Evolutionary conservation across 495 filamentous ascomycete species (phyloP).

Genomic region (Oleoguttula mirabilis): DNA sequence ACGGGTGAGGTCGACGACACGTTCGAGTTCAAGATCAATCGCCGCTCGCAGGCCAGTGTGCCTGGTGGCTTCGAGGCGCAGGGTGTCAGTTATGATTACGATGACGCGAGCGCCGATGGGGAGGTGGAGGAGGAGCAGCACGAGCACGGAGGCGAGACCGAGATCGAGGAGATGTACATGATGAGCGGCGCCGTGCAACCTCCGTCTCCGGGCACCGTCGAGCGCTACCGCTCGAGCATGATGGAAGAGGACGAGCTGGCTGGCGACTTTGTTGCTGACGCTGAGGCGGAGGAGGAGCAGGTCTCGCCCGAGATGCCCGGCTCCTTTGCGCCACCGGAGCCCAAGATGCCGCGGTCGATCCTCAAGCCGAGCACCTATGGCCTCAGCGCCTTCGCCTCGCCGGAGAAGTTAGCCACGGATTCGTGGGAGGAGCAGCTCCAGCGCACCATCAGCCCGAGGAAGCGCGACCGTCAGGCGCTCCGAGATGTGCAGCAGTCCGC

Average conservation of each 20-base stretch:
- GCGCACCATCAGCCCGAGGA: slow-evolving; percentile 80
- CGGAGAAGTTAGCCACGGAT: slow-evolving; percentile 36
- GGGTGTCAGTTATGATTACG: slow-evolving; percentile 8
- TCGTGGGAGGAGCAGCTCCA: slow-evolving; percentile 83
- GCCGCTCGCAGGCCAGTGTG: slow-evolving; percentile 9
- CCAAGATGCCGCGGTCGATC: slow-evolving; percentile 42
- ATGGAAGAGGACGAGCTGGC: slow-evolving; percentile 65
- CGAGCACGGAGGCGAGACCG: slow-evolving; percentile 2
- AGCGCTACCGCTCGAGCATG: slow-evolving; percentile 54
- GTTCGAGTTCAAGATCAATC: slow-evolving; percentile 17
- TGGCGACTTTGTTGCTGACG: slow-evolving; percentile 16
- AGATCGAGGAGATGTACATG: slow-evolving; percentile 3
- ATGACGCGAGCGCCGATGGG: slow-evolving; percentile 9
- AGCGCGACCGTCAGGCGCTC: slow-evolving; percentile 63
- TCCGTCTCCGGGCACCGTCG: slow-evolving; percentile 13
- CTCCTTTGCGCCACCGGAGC: slow-evolving; percentile 56
- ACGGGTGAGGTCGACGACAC: slow-evolving; percentile 16
- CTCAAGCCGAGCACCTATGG: slow-evolving; percentile 29
- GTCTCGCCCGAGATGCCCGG: slow-evolving; percentile 41
- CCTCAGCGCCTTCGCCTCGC: slow-evolving; percentile 19
- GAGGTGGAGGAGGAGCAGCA: slow-evolving; percentile 6
- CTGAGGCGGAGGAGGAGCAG: slow-evolving; percentile 43
- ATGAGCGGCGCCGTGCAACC: slow-evolving; percentile 15
- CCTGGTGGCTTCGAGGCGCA: slow-evolving; percentile 13
- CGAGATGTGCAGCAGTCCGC: slow-evolving; percentile 46